These are phyloP conservation scores for Saccharomyces hybrid DNA, from an alignment of 1,139 yeast species.

Conservation along the genomic window DNA sequence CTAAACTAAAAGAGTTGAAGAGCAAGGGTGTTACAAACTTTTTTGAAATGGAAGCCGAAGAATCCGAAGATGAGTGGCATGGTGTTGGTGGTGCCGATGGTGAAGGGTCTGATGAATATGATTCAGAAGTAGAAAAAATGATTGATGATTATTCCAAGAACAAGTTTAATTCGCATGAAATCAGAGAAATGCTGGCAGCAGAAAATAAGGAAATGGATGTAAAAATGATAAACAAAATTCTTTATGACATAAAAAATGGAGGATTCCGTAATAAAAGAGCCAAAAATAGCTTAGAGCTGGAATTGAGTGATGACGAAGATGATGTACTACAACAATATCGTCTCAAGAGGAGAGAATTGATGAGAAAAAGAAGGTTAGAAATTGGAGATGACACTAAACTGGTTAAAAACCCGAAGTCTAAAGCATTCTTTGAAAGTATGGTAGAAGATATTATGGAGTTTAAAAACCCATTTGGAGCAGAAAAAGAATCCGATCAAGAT, in stretches of 20 bases:
- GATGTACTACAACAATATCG: conserved; percentile 45
- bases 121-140: conserved; percentile 74
- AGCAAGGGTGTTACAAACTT: conserved; percentile 30
- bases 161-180: conserved; percentile 51
- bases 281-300: conserved; percentile 52
- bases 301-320: conserved; percentile 51
- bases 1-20: conserved; percentile 34
- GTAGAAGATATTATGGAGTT: conserved; percentile 40
- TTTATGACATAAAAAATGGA: conserved; percentile 79
- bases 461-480: conserved; percentile 16
- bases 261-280: conserved; percentile 57
- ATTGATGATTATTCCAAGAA: conserved; percentile 65
- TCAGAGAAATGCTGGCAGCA: conserved; percentile 55
- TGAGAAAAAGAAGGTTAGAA: conserved; percentile 48
- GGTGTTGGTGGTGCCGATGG: conserved; percentile 83
- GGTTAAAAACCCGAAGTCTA: conserved; percentile 50
- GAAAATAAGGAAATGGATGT: conserved; percentile 66
- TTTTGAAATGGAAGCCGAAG: conserved; percentile 68
- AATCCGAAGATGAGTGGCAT: conserved; percentile 94
- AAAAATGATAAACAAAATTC: conserved; percentile 61
- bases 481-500: conserved; percentile 6
- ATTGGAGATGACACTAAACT: conserved; percentile 42
- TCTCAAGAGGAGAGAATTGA: conserved; percentile 45
- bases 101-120: conserved; percentile 57
- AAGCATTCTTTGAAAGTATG: conserved; percentile 68